Base-by-base conservation (phyloP, 1,284 basidiomycete species). In the Ceraceosorus bombacis region DNA sequence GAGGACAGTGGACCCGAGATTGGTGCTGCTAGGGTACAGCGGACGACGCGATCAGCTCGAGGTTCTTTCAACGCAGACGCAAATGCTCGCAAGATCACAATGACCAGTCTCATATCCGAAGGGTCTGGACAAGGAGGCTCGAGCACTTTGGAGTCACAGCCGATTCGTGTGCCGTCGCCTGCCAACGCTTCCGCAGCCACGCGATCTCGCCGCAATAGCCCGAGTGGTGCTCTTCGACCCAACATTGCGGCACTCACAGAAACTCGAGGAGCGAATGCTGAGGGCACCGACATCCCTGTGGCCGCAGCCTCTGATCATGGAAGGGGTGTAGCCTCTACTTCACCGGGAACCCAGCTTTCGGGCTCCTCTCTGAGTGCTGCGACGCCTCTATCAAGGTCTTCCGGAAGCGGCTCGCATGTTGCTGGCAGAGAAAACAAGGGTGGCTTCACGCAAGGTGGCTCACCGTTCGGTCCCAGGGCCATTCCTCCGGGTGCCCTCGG, bases 61-160 rank as follows among this genome's bases (percentile, higher is more conserved):
- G 43, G 53, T 37, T 15, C 51, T 10, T 38, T n/a, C 39, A 15
- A 5, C 43, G 7, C 13, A 9, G 17, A 10, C 41, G 41, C 12
- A 41, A 43, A 10, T 27, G 49, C 54, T 15, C 64, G 60, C 49
- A 67, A 65, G 57, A 63, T 72, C 56, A 72, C 67, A 59, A 72
- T 72, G 70, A 66, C 70, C 58, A 65, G 69, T 57, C 65, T 73
- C 53, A 73, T 73, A 69, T 62, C 66, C 52, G 72, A 73, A 54
- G 72, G 27, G 27, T 27, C 70, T 2, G 46, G 68, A 5, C 62
- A 64, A 39, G 46, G 64, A 27, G 43, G 43, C 43, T 46, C 43
- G 2, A 15, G 10, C 10, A 15, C 54, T 40, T 5, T 13, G 27
- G 6, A 7, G 8, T 10, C 37, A 3, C 12, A 5, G 27, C n/a